These are phyloP conservation scores for Mycena albidolilacea DNA, from an alignment of 768 basidiomycete genomes.

Conservation along the genomic window DNA sequence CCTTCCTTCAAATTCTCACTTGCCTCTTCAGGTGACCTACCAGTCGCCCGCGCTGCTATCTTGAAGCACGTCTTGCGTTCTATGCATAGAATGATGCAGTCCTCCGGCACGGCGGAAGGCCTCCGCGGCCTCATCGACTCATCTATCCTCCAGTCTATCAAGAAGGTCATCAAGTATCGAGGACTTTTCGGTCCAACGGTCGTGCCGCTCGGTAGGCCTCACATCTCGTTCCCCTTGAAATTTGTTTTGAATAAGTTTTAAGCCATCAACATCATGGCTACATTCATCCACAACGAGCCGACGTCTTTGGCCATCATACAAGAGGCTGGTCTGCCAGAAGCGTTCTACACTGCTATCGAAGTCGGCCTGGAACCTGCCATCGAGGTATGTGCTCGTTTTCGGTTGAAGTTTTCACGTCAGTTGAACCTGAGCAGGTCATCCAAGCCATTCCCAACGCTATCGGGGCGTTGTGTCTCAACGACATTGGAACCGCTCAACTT, in stretches of 20 bases:
- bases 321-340: constrained; percentile 90
- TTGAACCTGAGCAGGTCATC: constrained; percentile 71
- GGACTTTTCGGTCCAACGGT: constrained; percentile 90
- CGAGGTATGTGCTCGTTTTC: constrained; percentile 69
- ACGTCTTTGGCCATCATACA: constrained; percentile 94
- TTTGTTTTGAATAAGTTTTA: constrained; percentile 28
- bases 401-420: constrained; percentile 6
- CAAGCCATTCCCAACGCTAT: constrained; percentile 96
- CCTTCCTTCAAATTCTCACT: constrained; percentile 18
- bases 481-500: constrained; percentile 87
- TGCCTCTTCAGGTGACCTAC: constrained; percentile 70
- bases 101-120: constrained; percentile 93
- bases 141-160: constrained; percentile 85
- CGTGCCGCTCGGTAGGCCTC: constrained; percentile 81
- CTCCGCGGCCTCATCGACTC: constrained; percentile 95
- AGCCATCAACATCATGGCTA: constrained; percentile 97
- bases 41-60: constrained; percentile 82
- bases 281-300: constrained; percentile 98
- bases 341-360: constrained; percentile 91
- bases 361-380: constrained; percentile 87
- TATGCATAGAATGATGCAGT: constrained; percentile 98
- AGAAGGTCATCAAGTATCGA: constrained; percentile 89
- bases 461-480: constrained; percentile 96
- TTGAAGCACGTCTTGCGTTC: constrained; percentile 93
- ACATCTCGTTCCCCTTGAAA: background rate